Evolutionary conservation across 768 basidiomycete species (phyloP).

Genomic region (Galerina marginata): DNA sequence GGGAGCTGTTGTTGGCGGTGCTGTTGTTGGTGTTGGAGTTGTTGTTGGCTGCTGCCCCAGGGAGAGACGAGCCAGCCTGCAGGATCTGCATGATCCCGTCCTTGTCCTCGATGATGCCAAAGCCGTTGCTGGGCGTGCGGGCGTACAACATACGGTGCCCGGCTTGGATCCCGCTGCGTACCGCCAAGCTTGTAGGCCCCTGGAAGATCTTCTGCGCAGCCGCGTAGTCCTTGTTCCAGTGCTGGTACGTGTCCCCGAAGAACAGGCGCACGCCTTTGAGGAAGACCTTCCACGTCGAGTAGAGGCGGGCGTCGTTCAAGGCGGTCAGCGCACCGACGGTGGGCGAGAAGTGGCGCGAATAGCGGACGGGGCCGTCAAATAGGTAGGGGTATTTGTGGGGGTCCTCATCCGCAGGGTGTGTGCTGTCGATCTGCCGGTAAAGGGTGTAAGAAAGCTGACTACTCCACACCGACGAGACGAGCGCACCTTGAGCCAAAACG

Average conservation of each 20-base stretch:
- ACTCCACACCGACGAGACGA: background rate
- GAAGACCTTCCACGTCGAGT: slow-evolving; percentile 83
- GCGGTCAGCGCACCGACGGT: slow-evolving; percentile 68
- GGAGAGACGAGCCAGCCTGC: slow-evolving; percentile 41
- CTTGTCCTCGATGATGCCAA: slow-evolving; percentile 59
- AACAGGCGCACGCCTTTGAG: slow-evolving; percentile 62
- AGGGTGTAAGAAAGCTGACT: background rate
- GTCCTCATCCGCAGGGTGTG: slow-evolving; percentile 44
- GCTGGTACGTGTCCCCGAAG: slow-evolving; percentile 65
- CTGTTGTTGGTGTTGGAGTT: background rate
- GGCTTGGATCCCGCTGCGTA: slow-evolving; percentile 72
- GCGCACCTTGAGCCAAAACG: slow-evolving; percentile 72
- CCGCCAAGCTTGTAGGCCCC: slow-evolving; percentile 61
- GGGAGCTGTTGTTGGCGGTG: background rate
- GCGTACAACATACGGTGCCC: slow-evolving; percentile 80
- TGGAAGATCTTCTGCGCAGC: slow-evolving; percentile 77
- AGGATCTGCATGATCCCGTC: slow-evolving; percentile 58
- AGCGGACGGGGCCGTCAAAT: slow-evolving; percentile 78
- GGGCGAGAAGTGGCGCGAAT: slow-evolving; percentile 72
- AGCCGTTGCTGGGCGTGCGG: slow-evolving; percentile 63
- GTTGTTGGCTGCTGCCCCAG: background rate
- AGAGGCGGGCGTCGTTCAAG: slow-evolving; percentile 64
- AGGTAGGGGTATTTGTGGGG: slow-evolving; percentile 56
- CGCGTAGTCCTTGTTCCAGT: slow-evolving; percentile 70
- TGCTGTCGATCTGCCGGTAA: slow-evolving; percentile 56